Base-by-base conservation (phyloP, 2,329 filamentous ascomycete species). In the Trichophaea hybrida region DNA sequence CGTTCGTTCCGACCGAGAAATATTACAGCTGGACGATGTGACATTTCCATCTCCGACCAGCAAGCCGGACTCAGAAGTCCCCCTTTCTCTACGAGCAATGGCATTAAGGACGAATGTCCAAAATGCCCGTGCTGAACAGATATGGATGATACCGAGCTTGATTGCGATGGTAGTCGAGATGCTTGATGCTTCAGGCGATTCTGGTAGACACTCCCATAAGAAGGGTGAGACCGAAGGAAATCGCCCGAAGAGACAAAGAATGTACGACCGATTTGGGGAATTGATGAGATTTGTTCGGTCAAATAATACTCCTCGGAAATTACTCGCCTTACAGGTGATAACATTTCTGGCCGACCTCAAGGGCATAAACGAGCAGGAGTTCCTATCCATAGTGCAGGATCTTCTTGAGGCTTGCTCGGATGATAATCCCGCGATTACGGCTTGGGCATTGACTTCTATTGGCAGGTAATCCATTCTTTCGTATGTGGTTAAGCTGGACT, bases 361-460 rank as follows among this genome's bases (percentile, higher is more conserved):
- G 54, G 71, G 74, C 31, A 69, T 80, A 0, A 71, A 75, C 2
- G 66, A 73, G 35, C 77, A 82, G 35, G 78, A 80, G 8, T 72
- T 84, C 32, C 71, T 73, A 4, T 75, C 77, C 0, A 70, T 84
- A 3, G 69, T 93, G 2, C 75, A 77, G 6, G 77, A 79, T 48
- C 73, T 94, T 13, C 73, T 77, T 13, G 71, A 74, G 8, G 76
- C 78, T 57, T 80, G 85, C 48, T 77, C 80, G 7, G 85, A 93
- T 68, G 90, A 94, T 67, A 82, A 85, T 65, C 73, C 74, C 12
- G 71, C 73, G 6, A 74, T 84, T 44, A 80, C 83, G 6, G 87
- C 83, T 0, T 98, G 93, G 93, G 84, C 88, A 15, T 81, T 94
- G 75, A 71, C 96, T 56, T 84, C 83, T n/a, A 81, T 88, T 69